Evolutionary conservation across 768 basidiomycete genomes (phyloP).

Genomic region (Auricularia sp.): DNA sequence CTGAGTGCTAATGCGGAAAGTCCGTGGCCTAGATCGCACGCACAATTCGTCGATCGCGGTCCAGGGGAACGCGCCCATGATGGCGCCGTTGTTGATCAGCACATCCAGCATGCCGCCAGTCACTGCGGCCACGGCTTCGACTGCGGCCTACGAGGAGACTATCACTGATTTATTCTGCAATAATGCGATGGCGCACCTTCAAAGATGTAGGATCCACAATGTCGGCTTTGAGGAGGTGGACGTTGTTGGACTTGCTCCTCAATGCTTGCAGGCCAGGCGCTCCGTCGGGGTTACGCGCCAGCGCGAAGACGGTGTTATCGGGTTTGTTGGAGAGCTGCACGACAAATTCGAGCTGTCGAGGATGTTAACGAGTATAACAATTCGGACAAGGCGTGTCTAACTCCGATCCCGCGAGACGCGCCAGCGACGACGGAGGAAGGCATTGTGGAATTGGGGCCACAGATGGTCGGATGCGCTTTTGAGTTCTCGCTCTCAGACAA

Average conservation of each 20-base stretch:
- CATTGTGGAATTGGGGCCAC: conserved; percentile 2
- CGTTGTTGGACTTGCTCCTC: conserved; percentile 18
- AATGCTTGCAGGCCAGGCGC: conserved; percentile 9
- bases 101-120: conserved; percentile 8
- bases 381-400: conserved; percentile 1
- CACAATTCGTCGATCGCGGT: background rate
- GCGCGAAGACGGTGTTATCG: conserved; percentile 16
- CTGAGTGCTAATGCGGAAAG: no score
- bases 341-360: conserved; percentile 15
- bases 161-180: no score
- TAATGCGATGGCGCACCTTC: conserved; percentile 14
- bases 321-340: conserved; percentile 15
- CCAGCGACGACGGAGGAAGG: conserved; percentile 17
- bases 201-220: conserved; percentile 21
- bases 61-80: background rate
- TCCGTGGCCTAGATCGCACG: background rate
- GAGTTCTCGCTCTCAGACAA: no score
- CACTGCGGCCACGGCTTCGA: conserved; percentile 2
- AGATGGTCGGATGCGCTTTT: no score
- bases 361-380: background rate
- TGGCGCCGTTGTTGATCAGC: conserved; percentile 4
- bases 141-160: conserved; percentile 5
- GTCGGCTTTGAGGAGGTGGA: conserved; percentile 30
- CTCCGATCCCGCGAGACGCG: conserved; percentile 20
- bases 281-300: conserved; percentile 16